These are phyloP conservation scores for Sugiyamaella castrensis DNA, from an alignment of 1,139 yeast genomes.

Conservation along the genomic window DNA sequence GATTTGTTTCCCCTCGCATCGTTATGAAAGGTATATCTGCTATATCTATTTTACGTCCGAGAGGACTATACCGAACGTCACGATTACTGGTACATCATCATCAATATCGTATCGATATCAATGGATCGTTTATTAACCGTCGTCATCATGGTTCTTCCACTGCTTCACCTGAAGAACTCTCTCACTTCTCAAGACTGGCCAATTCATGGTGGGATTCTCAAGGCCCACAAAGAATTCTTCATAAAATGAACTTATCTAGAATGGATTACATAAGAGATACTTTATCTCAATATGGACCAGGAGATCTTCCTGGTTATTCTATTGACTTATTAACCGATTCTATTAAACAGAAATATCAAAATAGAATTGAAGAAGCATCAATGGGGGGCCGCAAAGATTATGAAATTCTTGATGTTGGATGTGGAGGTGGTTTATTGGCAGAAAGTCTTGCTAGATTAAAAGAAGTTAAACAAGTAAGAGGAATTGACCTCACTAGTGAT, in stretches of 20 bases:
- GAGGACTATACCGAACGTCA: no score
- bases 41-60: no score
- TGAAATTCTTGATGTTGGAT: constrained; percentile 81
- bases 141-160: constrained; percentile 11
- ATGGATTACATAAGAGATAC: constrained; percentile 79
- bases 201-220: constrained; percentile 94
- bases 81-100: no score
- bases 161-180: constrained; percentile 52
- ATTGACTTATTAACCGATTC: constrained; percentile 58
- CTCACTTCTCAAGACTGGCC: constrained; percentile 83
- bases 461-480: constrained; percentile 58
- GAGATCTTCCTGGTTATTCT: constrained; percentile 72
- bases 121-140: no score
- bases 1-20: no score
- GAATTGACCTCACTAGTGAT: constrained; percentile 80
- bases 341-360: constrained; percentile 48
- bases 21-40: no score
- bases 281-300: constrained; percentile 44
- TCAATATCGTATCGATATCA: no score
- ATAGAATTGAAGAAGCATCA: constrained; percentile 39
- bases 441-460: constrained; percentile 79
- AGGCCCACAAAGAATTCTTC: constrained; percentile 90
- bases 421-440: constrained; percentile 93
- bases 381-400: constrained; percentile 41
- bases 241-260: constrained; percentile 86